These are phyloP conservation scores for Phellinidium pouzarii DNA, from an alignment of 1,284 basidiomycete genomes.

Conservation along the genomic window DNA sequence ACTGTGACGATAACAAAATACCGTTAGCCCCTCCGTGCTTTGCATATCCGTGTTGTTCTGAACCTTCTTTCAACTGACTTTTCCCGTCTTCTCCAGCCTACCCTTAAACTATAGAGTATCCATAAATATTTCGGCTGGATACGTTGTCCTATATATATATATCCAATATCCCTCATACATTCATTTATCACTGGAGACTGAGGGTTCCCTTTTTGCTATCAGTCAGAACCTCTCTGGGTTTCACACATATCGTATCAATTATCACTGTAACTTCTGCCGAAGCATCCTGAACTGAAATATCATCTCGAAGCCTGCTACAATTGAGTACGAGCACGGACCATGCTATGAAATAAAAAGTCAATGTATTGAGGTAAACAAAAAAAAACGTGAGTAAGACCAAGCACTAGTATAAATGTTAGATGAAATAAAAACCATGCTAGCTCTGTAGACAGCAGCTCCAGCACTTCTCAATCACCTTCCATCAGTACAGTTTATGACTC, in stretches of 20 bases:
- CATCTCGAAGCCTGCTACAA: too few relatives aligned
- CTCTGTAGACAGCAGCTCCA: slow-evolving; percentile 4
- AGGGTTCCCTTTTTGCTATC: too few relatives aligned
- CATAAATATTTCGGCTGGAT: not conserved
- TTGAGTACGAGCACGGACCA: too few relatives aligned
- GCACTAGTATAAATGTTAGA: slow-evolving; percentile 1
- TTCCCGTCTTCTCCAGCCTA: not conserved
- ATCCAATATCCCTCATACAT: not conserved
- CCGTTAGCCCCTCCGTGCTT: not conserved
- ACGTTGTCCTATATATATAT: not conserved
- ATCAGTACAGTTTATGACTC: slow-evolving; percentile 11
- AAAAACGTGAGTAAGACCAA: not conserved
- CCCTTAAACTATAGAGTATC: not conserved
- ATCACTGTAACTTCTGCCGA: too few relatives aligned
- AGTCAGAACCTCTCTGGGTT: not conserved
- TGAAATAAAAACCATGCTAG: slow-evolving; percentile 15
- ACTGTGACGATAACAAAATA: not conserved
- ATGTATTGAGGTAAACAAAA: not conserved
- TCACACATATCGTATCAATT: not conserved
- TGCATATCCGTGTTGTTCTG: not conserved
- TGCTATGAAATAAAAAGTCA: too few relatives aligned
- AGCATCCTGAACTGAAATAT: too few relatives aligned
- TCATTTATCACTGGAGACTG: too few relatives aligned
- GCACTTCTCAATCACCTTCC: slow-evolving; percentile 19
- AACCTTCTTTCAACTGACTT: not conserved